phyloP scores from a whole-genome alignment of 2,329 filamentous ascomycete species.

The Pseudogymnoascus destructans region DNA sequence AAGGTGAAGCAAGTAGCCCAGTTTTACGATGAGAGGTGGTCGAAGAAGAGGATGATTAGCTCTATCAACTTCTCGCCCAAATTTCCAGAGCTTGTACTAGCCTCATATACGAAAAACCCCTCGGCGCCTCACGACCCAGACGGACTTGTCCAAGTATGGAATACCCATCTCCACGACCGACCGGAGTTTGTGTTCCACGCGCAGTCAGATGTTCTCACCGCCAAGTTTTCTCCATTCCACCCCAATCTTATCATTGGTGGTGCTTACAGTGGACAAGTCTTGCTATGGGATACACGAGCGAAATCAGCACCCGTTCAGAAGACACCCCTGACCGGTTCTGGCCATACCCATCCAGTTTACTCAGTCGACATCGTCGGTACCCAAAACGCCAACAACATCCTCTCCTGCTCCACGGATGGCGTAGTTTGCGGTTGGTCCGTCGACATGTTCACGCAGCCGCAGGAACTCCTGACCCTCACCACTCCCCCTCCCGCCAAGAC shows the following conservation, averaged over 20 bases:
- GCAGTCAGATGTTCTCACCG: constrained; percentile 86
- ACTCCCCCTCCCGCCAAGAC: constrained; percentile 78
- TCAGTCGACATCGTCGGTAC: constrained; percentile 91
- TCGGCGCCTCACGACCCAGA: constrained; percentile 88
- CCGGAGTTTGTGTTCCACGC: constrained; percentile 96
- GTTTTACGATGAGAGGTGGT: constrained; percentile 92
- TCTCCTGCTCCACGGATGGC: constrained; percentile 91
- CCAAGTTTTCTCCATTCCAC: constrained; percentile 97
- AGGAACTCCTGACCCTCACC: constrained; percentile 80
- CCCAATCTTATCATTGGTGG: constrained; percentile 92
- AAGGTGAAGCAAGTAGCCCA: constrained; percentile 79
- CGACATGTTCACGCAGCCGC: constrained; percentile 93
- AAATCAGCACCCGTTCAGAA: constrained; percentile 86
- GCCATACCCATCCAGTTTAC: constrained; percentile 94
- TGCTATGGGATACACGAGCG: constrained; percentile 91
- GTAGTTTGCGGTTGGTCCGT: constrained; percentile 96
- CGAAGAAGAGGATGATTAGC: constrained; percentile 94
- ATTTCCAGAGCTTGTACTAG: constrained; percentile 83
- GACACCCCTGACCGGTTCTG: constrained; percentile 85
- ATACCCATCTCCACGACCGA: constrained; percentile 82
- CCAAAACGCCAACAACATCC: constrained; percentile 97
- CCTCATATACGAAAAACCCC: constrained; percentile 94
- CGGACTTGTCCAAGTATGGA: constrained; percentile 93
- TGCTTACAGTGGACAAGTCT: constrained; percentile 89
- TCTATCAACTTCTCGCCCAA: constrained; percentile 92